Conservation (phyloP, 1,284 basidiomycete genomes). For the Fomes fomentarius region DNA sequence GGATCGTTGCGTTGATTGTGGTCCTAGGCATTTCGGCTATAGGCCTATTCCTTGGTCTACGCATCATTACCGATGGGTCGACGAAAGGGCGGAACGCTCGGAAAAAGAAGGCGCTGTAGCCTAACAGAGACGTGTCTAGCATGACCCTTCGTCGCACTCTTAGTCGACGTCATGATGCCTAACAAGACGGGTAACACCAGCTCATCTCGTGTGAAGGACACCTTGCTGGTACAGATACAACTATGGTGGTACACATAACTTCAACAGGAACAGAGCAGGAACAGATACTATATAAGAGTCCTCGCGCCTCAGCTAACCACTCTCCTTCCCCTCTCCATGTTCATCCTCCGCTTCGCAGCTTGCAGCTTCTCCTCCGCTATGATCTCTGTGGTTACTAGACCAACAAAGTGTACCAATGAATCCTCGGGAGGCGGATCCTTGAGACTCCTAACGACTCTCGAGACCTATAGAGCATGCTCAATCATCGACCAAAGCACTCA, state of each 20-base stretch:
- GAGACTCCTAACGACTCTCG: constrained; percentile 52
- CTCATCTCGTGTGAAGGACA: too few relatives aligned
- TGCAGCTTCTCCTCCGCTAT: constrained; percentile 66
- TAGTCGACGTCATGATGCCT: too few relatives aligned
- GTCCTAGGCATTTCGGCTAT: constrained; percentile 79
- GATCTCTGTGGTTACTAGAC: constrained; percentile 60
- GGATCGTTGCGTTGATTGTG: constrained; percentile 83
- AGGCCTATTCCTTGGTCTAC: constrained; percentile 77
- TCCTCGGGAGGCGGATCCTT: constrained; percentile 51
- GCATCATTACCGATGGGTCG: constrained; percentile 43
- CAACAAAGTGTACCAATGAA: constrained; percentile 46
- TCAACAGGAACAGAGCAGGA: neutral
- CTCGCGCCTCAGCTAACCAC: constrained; percentile 23
- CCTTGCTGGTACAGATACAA: neutral
- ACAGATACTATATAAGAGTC: neutral
- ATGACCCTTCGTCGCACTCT: too few relatives aligned
- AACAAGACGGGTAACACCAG: too few relatives aligned
- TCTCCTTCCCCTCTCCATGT: constrained; percentile 29
- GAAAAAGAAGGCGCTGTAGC: neutral
- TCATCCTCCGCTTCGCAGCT: constrained; percentile 43
- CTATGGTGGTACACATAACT: neutral
- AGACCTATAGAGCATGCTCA: constrained; percentile 40
- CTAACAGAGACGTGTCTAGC: too few relatives aligned
- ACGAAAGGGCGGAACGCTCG: neutral
- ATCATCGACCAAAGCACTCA: neutral